Conservation (phyloP, 805 yeast genomes). For the Wickerhamiella hasegawae region DNA sequence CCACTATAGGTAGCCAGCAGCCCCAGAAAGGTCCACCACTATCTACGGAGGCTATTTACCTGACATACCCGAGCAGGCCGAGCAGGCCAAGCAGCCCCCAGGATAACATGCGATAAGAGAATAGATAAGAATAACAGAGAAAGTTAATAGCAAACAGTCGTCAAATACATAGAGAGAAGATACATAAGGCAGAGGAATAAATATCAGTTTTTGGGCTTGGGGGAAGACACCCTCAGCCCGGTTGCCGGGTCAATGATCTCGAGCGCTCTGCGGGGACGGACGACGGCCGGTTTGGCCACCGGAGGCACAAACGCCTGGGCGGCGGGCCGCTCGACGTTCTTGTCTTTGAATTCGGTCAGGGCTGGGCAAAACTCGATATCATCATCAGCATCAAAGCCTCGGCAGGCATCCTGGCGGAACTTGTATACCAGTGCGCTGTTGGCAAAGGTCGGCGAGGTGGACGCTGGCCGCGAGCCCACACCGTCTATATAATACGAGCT, state of each 20-base stretch:
- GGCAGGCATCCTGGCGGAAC: constrained; percentile 40
- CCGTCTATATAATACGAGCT: too few relatives aligned
- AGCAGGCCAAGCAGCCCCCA: too few relatives aligned
- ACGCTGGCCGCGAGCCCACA: too few relatives aligned
- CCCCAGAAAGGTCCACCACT: too few relatives aligned
- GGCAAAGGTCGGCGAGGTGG: too few relatives aligned
- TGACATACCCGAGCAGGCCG: too few relatives aligned
- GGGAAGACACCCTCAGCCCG: constrained; percentile 17
- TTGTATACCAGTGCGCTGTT: too few relatives aligned
- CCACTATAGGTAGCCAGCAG: too few relatives aligned
- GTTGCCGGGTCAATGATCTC: constrained; percentile 17
- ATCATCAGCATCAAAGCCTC: constrained; percentile 56
- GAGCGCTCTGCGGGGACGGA: constrained; percentile 11
- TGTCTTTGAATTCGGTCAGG: constrained; percentile 6
- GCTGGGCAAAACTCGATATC: constrained; percentile 57
- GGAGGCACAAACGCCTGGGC: constrained; percentile 1
- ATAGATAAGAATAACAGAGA: too few relatives aligned
- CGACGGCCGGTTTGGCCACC: constrained; percentile 7
- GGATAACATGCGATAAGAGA: too few relatives aligned
- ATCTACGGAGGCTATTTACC: too few relatives aligned
- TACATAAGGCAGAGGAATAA: not conserved
- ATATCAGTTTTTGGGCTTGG: constrained; percentile 7
- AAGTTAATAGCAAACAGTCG: not conserved
- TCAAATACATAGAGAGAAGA: not conserved
- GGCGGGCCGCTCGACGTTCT: not conserved